phyloP scores from a whole-genome alignment of 108 stramenopile genomes.

The Skeletonema tropicum region DNA sequence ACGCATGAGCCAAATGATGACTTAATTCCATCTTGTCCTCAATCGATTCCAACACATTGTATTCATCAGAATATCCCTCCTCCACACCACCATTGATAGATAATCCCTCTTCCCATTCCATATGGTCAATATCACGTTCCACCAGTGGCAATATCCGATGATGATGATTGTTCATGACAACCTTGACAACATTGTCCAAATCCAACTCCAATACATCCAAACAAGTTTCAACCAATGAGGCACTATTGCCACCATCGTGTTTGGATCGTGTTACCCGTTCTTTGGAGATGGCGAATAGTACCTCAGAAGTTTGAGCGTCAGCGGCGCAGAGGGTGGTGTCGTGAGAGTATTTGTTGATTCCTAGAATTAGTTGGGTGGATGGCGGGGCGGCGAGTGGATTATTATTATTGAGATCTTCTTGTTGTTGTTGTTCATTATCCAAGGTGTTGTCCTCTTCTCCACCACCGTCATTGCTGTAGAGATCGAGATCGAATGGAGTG shows the following conservation, averaged over 20 bases:
- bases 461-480: too few species aligned
- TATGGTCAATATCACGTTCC: slow-evolving; percentile 53
- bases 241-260: slow-evolving; percentile 91
- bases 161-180: slow-evolving; percentile 96
- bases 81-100: slow-evolving; percentile 76
- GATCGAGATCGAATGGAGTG: slow-evolving; percentile 82
- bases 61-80: slow-evolving; percentile 73
- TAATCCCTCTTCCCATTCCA: slow-evolving; percentile 84
- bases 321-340: slow-evolving; percentile 90
- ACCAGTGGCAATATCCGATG: slow-evolving; percentile 83
- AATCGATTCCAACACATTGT: slow-evolving; percentile 57
- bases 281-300: slow-evolving; percentile 89
- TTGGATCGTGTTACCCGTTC: slow-evolving; percentile 88
- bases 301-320: slow-evolving; percentile 71
- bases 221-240: slow-evolving; percentile 76
- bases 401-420: slow-evolving; percentile 21
- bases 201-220: slow-evolving; percentile 78
- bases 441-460: too few species aligned
- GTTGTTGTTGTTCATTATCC: too few species aligned
- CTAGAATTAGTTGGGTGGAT: slow-evolving; percentile 78
- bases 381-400: slow-evolving; percentile 57
- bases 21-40: slow-evolving; percentile 75
- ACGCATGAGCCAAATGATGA: slow-evolving; percentile 97
- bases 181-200: slow-evolving; percentile 72
- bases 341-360: slow-evolving; percentile 94